These are phyloP conservation scores for Collybiopsis confluens DNA, from an alignment of 768 basidiomycete species.

Conservation along the genomic window DNA sequence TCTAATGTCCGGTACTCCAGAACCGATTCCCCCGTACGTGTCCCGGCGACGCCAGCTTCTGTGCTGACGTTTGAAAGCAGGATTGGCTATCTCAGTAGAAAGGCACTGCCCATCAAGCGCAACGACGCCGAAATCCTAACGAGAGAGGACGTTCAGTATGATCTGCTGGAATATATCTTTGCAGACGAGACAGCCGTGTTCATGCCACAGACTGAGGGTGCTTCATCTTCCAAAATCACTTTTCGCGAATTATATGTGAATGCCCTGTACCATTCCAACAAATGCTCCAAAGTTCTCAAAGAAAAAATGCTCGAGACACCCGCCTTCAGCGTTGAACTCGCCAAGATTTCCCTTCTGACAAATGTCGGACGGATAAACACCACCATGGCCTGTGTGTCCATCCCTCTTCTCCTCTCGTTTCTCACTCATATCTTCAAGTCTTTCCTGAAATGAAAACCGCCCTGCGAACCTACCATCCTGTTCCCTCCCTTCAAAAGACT, in stretches of 20 bases:
- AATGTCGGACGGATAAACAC: conserved; percentile 93
- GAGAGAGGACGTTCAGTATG: conserved; percentile 82
- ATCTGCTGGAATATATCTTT: conserved; percentile 80
- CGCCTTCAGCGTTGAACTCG: conserved; percentile 72
- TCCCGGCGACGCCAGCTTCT: conserved; percentile 9
- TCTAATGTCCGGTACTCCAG: conserved; percentile 25
- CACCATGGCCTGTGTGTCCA: conserved; percentile 75
- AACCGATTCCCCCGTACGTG: conserved; percentile 51
- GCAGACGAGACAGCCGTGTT: conserved; percentile 64
- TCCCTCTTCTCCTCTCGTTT: neutral
- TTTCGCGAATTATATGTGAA: conserved; percentile 85
- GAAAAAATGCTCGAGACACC: conserved; percentile 84
- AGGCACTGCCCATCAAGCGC: conserved; percentile 74
- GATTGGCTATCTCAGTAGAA: conserved; percentile 56
- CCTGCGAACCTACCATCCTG: conserved; percentile 81
- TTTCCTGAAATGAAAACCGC: conserved; percentile 94
- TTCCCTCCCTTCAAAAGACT: conserved; percentile 84
- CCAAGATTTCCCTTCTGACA: conserved; percentile 79
- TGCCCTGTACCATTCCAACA: conserved; percentile 73
- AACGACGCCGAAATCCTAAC: conserved; percentile 80
- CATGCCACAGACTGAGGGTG: conserved; percentile 56
- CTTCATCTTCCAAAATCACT: conserved; percentile 46
- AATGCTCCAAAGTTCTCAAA: conserved; percentile 84
- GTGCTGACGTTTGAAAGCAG: conserved; percentile 23
- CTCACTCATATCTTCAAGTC: conserved; percentile 38